A percentile compares a stretch with the other conserved stretches of the same genome.
These are phyloP conservation scores for Calonectria naviculata DNA, from an alignment of 2,329 filamentous ascomycete species.

Conservation along the genomic window DNA sequence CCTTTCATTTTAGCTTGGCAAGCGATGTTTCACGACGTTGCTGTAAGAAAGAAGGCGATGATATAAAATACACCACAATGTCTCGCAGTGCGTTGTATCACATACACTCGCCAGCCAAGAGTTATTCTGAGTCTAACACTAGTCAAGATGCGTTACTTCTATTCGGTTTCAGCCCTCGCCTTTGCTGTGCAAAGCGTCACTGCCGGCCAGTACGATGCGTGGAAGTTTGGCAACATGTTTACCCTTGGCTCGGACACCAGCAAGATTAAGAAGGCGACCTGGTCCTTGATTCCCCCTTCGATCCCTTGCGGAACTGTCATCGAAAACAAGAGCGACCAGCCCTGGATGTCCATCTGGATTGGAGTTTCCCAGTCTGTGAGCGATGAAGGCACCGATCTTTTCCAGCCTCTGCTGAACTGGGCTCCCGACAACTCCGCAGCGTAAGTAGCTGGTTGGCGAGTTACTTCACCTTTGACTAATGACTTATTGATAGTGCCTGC, in stretches of 20 bases:
- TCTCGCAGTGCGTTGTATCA: background rate
- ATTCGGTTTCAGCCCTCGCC: background rate
- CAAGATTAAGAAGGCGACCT: slow-evolving; percentile 21
- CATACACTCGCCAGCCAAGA: background rate
- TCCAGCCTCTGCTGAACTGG: slow-evolving; percentile 21
- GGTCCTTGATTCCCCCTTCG: slow-evolving; percentile 11
- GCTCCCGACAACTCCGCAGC: slow-evolving; percentile 15
- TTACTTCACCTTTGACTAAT: background rate
- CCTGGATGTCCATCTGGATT: slow-evolving; percentile 24
- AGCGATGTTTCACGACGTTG: background rate
- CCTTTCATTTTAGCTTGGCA: slow-evolving; percentile 7
- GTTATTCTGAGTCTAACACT: background rate
- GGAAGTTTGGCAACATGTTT: slow-evolving; percentile 21
- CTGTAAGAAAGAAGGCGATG: background rate
- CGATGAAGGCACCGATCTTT: slow-evolving; percentile 13
- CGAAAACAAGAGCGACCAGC: slow-evolving; percentile 9
- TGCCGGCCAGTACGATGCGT: slow-evolving; percentile 17
- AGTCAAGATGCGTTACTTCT: background rate
- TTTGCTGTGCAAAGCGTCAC: slow-evolving; percentile 18
- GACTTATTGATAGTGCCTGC: background rate
- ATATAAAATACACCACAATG: background rate
- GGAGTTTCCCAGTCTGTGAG: slow-evolving; percentile 13
- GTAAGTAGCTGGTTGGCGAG: background rate
- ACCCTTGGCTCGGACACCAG: slow-evolving; percentile 8
- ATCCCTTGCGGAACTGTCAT: slow-evolving; percentile 16